Evolutionary conservation across 78 protist species (phyloP).

Genomic region (Monocercomonoides exilis): DNA sequence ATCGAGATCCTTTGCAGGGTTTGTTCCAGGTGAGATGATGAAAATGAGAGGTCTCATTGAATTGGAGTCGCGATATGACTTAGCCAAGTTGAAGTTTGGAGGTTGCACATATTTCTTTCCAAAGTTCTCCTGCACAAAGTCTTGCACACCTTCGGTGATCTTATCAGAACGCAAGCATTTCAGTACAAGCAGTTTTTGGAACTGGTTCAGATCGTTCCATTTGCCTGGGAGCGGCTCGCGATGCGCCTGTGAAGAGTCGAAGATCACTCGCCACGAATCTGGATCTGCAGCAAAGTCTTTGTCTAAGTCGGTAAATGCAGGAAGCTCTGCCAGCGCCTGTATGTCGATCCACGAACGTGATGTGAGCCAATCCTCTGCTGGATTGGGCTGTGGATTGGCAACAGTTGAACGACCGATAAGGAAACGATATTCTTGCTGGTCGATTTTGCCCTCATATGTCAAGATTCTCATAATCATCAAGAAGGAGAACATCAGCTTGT

Average conservation of each 20-base stretch:
- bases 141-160: constrained; percentile 29
- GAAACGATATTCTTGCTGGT: constrained; percentile 47
- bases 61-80: constrained; percentile 41
- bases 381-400: constrained; percentile 24
- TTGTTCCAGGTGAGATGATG: constrained; percentile 65
- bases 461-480: constrained; percentile 39
- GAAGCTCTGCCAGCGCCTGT: constrained; percentile 17
- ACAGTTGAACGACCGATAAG: constrained; percentile 46
- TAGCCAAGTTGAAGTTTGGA: constrained; percentile 51
- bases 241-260: constrained; percentile 37
- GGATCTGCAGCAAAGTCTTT: background rate
- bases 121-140: constrained; percentile 35
- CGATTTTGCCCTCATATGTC: constrained; percentile 17
- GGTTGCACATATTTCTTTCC: constrained; percentile 50
- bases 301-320: constrained; percentile 22
- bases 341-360: constrained; percentile 53
- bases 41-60: constrained; percentile 51
- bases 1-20: constrained; percentile 57
- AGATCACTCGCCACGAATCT: constrained; percentile 6
- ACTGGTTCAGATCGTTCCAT: background rate
- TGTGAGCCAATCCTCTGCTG: constrained; percentile 54
- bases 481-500: constrained; percentile 67
- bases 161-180: constrained; percentile 62
- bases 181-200: constrained; percentile 41
- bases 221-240: constrained; percentile 8